Evolutionary conservation across 768 basidiomycete species (phyloP), one percentile per base, ranked within the genome.

Genomic region (Udeniomyces megalosporus): DNA sequence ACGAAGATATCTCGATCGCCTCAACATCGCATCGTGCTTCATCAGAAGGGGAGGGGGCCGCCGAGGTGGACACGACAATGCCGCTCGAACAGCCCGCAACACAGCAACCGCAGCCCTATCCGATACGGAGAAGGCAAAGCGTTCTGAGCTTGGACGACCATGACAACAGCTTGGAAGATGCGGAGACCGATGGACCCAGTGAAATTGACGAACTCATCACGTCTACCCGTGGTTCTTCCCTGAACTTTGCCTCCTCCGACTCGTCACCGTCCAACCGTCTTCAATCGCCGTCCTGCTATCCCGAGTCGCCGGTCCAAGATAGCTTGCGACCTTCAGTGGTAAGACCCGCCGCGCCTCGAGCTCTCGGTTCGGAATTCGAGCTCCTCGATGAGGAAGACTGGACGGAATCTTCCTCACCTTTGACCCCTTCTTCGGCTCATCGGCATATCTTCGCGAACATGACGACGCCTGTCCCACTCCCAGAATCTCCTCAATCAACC

Each of bases 351-450:
- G 32, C 58, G 2, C 26, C 42, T 1, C 55, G 62, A 10, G 62
- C 62, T 20, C 38, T 63, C 5, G 62, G 55, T 8, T 63, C 62
- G 7, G 62, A 63, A 24, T 63, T 63, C 22, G 62, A 63, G 38
- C 34, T 63, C 34, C 32, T 63, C 49, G 55, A 44, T n/a, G 49
- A 57, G 32, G 55, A 58, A 31, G 62, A 63, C 50, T 63, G 62
- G 62, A 46, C 38, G 26, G 50, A 35, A 52, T 31, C 50, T 24
- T 28, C 50, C n/a, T 4, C 50, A 22, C 50, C 31, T 3, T 28
- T 17, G 17, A 8, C 24, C n/a, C 24, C 50, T 52, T 26, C 50
- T 1, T 29, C 34, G 26, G 46, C 48, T 8, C 31, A 35, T 53
- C 38, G 44, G 24, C 47, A 17, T n/a, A 10, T 31, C 2, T 38